Conservation (phyloP, 768 basidiomycete genomes). For the Trametes cubensis region DNA sequence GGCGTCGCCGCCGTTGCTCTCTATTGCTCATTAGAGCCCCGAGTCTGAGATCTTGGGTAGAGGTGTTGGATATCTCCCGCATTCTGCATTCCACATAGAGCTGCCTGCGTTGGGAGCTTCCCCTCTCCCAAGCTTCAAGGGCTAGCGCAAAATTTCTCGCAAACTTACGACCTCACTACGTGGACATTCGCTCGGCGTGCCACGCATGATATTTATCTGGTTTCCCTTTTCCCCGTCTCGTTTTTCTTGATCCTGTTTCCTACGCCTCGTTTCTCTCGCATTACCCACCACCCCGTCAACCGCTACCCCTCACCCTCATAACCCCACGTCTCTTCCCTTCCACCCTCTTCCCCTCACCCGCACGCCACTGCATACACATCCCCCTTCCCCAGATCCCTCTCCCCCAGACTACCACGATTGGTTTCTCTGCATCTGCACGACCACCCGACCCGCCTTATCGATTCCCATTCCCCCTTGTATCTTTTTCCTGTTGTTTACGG, state of each 20-base stretch:
- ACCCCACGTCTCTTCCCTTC: no score
- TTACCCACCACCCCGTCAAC: not conserved
- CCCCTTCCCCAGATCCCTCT: no score
- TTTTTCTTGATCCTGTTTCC: no score
- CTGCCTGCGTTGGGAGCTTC: not conserved
- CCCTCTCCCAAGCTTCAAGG: no score
- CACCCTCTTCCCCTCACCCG: no score
- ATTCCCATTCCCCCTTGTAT: not conserved
- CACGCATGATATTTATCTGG: slow-evolving; percentile 19
- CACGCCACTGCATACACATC: no score
- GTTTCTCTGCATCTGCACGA: no score
- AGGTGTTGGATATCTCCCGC: no score
- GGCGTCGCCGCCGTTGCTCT: slow-evolving; percentile 15
- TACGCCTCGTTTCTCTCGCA: not conserved
- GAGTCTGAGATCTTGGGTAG: no score
- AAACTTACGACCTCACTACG: slow-evolving; percentile 19
- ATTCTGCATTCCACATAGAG: not conserved
- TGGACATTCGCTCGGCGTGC: slow-evolving; percentile 19
- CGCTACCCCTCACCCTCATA: no score
- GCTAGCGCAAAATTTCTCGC: slow-evolving; percentile 5
- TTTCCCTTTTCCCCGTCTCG: not conserved
- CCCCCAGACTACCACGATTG: no score
- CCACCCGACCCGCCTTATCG: no score
- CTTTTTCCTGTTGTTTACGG: not conserved
- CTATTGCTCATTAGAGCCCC: slow-evolving; percentile 14